These are phyloP conservation scores for Leptographium procerum DNA, from an alignment of 2,329 filamentous ascomycete species.

Conservation along the genomic window DNA sequence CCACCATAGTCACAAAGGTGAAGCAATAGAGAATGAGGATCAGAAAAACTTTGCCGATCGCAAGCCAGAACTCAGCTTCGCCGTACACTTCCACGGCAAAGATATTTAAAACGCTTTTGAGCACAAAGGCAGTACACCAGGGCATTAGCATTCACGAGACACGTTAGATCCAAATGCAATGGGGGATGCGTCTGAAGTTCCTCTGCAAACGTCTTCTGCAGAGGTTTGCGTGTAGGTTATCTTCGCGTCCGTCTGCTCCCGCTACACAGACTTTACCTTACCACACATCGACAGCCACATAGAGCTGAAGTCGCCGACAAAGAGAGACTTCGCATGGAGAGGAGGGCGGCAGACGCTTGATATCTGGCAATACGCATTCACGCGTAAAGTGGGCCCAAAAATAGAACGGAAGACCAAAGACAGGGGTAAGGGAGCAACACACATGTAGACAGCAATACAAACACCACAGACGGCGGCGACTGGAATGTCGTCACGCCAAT, in stretches of 20 bases:
- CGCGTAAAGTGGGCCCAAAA: not conserved
- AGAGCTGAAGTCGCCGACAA: too few relatives aligned
- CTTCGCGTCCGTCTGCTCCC: too few relatives aligned
- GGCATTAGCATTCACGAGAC: not conserved
- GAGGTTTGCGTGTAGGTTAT: too few relatives aligned
- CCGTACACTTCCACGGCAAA: constrained; percentile 24
- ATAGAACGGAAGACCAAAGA: not conserved
- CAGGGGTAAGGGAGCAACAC: not conserved
- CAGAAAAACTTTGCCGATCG: constrained; percentile 31
- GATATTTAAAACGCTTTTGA: constrained; percentile 9
- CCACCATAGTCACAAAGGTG: constrained; percentile 44
- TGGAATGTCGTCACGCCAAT: constrained; percentile 34
- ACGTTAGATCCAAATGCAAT: not conserved
- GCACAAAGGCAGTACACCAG: not conserved
- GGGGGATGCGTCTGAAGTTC: not conserved
- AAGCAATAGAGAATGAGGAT: constrained; percentile 47
- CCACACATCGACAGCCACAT: too few relatives aligned
- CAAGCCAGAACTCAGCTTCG: constrained; percentile 38
- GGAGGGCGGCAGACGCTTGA: not conserved
- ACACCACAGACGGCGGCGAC: constrained; percentile 42
- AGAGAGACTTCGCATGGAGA: not conserved
- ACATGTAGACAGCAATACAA: constrained; percentile 26
- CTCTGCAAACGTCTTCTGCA: not conserved
- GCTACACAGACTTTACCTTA: too few relatives aligned
- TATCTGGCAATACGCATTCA: not conserved